These are phyloP conservation scores for Scortechinia acanthostroma DNA, from an alignment of 2,329 filamentous ascomycete genomes.

Conservation along the genomic window DNA sequence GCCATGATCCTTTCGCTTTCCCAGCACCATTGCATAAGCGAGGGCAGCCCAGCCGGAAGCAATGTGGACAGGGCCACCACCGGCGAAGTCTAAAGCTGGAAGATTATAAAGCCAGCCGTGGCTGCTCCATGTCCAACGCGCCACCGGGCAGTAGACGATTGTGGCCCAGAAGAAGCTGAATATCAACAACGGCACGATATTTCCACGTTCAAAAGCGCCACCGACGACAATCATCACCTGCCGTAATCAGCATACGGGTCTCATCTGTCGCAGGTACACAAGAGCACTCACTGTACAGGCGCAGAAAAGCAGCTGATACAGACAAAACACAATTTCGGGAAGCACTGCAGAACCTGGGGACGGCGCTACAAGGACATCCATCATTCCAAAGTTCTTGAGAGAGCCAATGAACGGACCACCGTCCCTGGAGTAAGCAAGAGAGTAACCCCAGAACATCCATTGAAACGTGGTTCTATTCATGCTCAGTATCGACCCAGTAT, in stretches of 20 bases:
- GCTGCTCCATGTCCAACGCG: slow-evolving; percentile 73
- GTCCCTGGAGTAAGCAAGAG: slow-evolving; percentile 74
- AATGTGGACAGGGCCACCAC: slow-evolving; percentile 71
- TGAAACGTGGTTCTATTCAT: slow-evolving; percentile 66
- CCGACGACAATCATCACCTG: slow-evolving; percentile 37
- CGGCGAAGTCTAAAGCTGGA: slow-evolving; percentile 68
- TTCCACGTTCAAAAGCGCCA: slow-evolving; percentile 51
- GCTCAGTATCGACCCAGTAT: too few relatives aligned
- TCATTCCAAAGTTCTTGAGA: slow-evolving; percentile 74
- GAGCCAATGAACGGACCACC: slow-evolving; percentile 74
- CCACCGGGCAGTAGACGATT: slow-evolving; percentile 67
- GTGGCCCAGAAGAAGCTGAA: slow-evolving; percentile 70
- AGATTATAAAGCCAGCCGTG: slow-evolving; percentile 67
- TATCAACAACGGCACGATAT: slow-evolving; percentile 50
- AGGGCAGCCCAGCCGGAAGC: slow-evolving; percentile 66
- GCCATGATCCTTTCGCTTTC: slow-evolving; percentile 57
- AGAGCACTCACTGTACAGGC: not conserved
- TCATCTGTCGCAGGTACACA: not conserved
- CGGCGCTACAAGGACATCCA: slow-evolving; percentile 68
- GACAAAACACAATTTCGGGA: slow-evolving; percentile 76
- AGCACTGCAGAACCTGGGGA: slow-evolving; percentile 66
- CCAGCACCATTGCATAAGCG: slow-evolving; percentile 68
- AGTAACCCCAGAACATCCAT: slow-evolving; percentile 96
- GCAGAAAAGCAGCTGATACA: slow-evolving; percentile 79
- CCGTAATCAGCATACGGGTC: not conserved